Evolutionary conservation across 2,329 filamentous ascomycete genomes (phyloP).

Genomic region (Amauroascus niger): DNA sequence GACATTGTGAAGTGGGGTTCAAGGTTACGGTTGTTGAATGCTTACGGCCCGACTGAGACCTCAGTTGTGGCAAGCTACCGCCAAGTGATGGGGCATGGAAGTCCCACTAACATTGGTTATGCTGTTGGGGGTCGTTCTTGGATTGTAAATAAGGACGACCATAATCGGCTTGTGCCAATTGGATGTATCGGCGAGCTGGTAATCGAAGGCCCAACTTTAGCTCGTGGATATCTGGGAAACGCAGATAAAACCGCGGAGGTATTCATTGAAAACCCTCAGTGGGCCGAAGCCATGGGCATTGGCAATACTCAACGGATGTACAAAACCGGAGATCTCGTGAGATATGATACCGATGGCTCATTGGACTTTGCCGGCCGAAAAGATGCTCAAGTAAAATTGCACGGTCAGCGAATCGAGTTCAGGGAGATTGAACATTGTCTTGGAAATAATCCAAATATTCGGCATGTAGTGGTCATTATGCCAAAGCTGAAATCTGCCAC

Average conservation of each 20-base stretch:
- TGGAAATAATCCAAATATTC: constrained; percentile 27
- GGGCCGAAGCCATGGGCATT: neutral
- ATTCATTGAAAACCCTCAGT: neutral
- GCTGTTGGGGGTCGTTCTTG: constrained; percentile 11
- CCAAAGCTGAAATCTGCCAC: constrained; percentile 21
- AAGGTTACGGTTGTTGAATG: neutral
- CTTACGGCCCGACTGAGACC: neutral
- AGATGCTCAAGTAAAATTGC: constrained; percentile 62
- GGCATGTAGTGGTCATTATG: neutral
- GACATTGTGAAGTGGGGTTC: neutral
- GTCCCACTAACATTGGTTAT: neutral
- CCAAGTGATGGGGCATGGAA: neutral
- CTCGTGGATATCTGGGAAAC: constrained; percentile 28
- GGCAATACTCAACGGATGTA: constrained; percentile 46
- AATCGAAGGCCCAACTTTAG: constrained; percentile 32
- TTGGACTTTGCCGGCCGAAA: constrained; percentile 9
- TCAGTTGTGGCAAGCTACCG: neutral
- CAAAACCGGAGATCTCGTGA: constrained; percentile 74
- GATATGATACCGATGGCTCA: constrained; percentile 40
- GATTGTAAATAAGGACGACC: constrained; percentile 21
- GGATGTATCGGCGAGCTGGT: constrained; percentile 36
- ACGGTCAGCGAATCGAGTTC: constrained; percentile 73
- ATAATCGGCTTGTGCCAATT: constrained; percentile 22
- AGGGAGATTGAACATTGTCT: constrained; percentile 55
- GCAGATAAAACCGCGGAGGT: neutral